These are phyloP conservation scores for Alternaria arbusti DNA, from an alignment of 2,329 filamentous ascomycete genomes.

Conservation along the genomic window DNA sequence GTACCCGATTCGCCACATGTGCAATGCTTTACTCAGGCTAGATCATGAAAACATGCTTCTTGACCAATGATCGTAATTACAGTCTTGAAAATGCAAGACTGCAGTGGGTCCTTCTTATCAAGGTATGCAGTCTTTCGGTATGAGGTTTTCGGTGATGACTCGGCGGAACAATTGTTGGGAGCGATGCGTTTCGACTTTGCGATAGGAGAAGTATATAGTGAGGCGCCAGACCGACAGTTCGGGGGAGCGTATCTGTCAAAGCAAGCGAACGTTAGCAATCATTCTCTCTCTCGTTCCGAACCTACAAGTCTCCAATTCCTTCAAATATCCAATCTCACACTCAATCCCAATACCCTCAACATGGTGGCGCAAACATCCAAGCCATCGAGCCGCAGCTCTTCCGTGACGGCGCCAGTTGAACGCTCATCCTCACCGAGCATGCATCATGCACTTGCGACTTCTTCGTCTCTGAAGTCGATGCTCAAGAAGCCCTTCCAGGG, in stretches of 20 bases:
- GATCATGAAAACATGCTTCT: not conserved
- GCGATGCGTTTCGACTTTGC: not conserved
- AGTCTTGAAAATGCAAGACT: not conserved
- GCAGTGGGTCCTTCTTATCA: not conserved
- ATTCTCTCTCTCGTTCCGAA: not conserved
- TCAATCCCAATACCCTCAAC: not conserved
- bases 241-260: not conserved
- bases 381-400: slow-evolving; percentile 8
- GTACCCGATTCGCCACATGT: slow-evolving; percentile 7
- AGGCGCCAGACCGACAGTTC: not conserved
- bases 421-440: slow-evolving; percentile 1
- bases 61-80: not conserved
- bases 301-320: not conserved
- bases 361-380: slow-evolving; percentile 12
- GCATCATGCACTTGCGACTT: slow-evolving; percentile 6
- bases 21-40: not conserved
- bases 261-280: not conserved
- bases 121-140: not conserved
- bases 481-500: slow-evolving; percentile 46
- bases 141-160: slow-evolving; percentile 18
- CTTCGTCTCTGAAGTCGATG: slow-evolving; percentile 21
- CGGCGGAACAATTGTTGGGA: slow-evolving; percentile 9
- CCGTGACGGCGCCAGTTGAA: slow-evolving; percentile 1
- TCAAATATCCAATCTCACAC: not conserved
- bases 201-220: not conserved